Base-by-base conservation (phyloP, 176 grass and related monocot species). In the Carex parvula region DNA sequence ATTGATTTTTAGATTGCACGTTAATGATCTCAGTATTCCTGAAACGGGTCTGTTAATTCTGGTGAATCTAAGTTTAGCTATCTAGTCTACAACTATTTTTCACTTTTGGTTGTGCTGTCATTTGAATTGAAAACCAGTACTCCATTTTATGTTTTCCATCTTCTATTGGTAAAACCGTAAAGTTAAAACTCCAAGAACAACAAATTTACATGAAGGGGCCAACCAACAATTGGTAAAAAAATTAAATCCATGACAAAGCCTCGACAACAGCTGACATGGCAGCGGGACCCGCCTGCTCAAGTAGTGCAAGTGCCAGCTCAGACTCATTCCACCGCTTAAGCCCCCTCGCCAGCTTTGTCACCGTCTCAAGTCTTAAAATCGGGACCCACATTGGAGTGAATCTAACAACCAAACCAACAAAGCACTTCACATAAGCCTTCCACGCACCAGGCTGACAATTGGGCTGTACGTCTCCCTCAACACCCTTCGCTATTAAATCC, bases 281-380 rank as follows among this genome's bases (percentile, higher is more conserved):
- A n/a, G 62, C 81, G 12, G 81, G 62, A 14, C 81, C 81, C 3
- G 81, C 81, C 44, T 66, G 58, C 81, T 83, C 81, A 1, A 83
- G 48, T 30, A 83, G 63, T 30, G 81, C 81, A 66, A 83, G 41
- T 66, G 61, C 62, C 44, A 83, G 62, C 21, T 83, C 61, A 2
- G 61, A n/a, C 41, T 83, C 81, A 83, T 83, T 83, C 81, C 81
- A 83, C 60, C 81, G 60, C 15, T 63, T 83, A 15, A 83, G 64
- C 21, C 81, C 81, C 42, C 41, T 83, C 5, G 62, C 81, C 41
- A 83, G 60, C 44, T 52, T 83, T 18, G 20, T 83, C 17, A 83
- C 44, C 2, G 81, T 83, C 6, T 83, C 81, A 5, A 83, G 64
- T 20, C 60, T 66, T 52, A 83, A 46, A 63, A 18, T 15, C 30